Conservation (phyloP, 345 rosid genomes). For the Arabidopsis suecica region DNA sequence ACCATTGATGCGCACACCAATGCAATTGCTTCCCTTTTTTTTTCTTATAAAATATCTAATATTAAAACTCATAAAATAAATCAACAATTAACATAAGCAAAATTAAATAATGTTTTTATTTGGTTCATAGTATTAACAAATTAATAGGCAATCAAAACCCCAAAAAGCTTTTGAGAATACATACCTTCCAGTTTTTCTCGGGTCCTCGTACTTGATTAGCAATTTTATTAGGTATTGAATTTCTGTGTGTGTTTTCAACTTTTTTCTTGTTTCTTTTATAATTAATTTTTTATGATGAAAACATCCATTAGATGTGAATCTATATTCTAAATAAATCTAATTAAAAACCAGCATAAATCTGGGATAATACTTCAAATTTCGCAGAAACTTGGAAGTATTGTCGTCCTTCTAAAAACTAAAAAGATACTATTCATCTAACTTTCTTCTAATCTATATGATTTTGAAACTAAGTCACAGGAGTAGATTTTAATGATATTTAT, state of each 20-base stretch:
- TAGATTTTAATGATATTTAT: neutral
- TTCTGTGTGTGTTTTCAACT: slow-evolving; percentile 2
- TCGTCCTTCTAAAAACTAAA: no score
- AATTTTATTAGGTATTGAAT: slow-evolving; percentile 12
- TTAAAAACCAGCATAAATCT: neutral
- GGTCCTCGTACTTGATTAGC: slow-evolving; percentile 33
- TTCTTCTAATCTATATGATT: neutral
- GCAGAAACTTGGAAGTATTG: neutral
- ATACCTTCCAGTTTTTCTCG: slow-evolving; percentile 5
- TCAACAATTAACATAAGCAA: slow-evolving; percentile 1
- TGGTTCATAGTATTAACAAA: neutral
- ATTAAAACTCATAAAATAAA: slow-evolving; percentile 10
- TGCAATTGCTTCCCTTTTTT: slow-evolving; percentile 38
- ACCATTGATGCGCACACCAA: slow-evolving; percentile 47
- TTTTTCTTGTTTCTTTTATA: neutral
- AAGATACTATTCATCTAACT: neutral
- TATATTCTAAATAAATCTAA: neutral
- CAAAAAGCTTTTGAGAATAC: slow-evolving; percentile 12
- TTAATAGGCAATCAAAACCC: neutral
- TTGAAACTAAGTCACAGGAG: neutral
- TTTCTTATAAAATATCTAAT: neutral
- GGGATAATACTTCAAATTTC: neutral
- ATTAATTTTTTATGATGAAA: neutral
- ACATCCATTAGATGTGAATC: neutral
- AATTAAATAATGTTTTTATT: neutral